Evolutionary conservation across 2,329 filamentous ascomycete species (phyloP), one percentile per base, ranked within the genome.

Genomic region (Talaromyces sp.): DNA sequence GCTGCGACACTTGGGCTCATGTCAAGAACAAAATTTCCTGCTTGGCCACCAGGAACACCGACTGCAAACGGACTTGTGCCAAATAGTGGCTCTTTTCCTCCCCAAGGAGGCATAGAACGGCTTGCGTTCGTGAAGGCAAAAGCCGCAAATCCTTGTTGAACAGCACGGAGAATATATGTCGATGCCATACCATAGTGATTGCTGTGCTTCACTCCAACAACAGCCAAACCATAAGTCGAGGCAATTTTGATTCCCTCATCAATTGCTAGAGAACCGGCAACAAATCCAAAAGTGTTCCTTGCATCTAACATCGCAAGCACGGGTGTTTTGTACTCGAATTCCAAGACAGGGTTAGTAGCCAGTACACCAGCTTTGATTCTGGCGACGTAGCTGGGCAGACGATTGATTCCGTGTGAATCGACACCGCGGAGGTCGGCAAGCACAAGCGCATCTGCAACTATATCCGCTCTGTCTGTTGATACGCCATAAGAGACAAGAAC

Each of bases 161-260:
- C 76, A 0, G 90, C 91, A 75, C 92, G 88, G 74, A 91, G 88
- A 11, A 93, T 90, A 0, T 92, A 74, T 89, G 90, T 94, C 0
- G 91, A 91, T 4, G 84, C 85, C 91, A 94, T 95, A 62, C 91
- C 91, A 71, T 91, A 93, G 75, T 94, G 90, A 70, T 94, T 94
- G 47, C 87, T 90, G 76, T 89, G 88, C 75, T 88, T 90, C 72
- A 93, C 82, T 65, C 84, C 87, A 0, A 89, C 88, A 84, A 95
- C 88, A 35, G 90, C 91, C 67, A 94, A 90, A 13, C 90, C 90
- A 71, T 74, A 81, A 0, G 70, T 88, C 31, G 80, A 76, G 0
- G 90, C 90, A 77, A 90, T 88, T 10, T 85, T 81, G 48, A 93
- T 86, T 0, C 90, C 90, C 0, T 83, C 82, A 0, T 76, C 74